Conservation (phyloP, 192 early-diverging fungal species). For the Spizellomyces sp. region DNA sequence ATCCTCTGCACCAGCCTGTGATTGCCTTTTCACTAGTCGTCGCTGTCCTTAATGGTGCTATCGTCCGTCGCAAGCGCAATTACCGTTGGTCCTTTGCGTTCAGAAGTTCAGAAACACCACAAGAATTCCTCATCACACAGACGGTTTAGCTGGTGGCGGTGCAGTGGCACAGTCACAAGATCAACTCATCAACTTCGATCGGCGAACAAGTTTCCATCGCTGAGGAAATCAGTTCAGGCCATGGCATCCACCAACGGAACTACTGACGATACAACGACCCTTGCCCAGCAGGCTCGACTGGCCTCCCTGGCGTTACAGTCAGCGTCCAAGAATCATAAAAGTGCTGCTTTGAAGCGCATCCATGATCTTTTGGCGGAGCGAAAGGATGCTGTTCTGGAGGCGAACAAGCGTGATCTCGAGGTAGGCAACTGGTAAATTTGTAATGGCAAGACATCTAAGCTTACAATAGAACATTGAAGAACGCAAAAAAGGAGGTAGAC, state of each 20-base stretch:
- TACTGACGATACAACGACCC: conserved; percentile 1
- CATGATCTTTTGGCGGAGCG: conserved; percentile 65
- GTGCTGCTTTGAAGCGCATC: conserved; percentile 71
- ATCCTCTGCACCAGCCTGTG: too few relatives aligned
- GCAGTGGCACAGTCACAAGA: too few relatives aligned
- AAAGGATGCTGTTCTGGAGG: conserved; percentile 69
- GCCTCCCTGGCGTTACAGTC: conserved; percentile 41
- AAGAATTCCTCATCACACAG: too few relatives aligned
- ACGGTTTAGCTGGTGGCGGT: too few relatives aligned
- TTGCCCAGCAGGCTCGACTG: conserved; percentile 31
- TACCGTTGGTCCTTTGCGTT: too few relatives aligned
- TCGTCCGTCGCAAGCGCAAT: too few relatives aligned
- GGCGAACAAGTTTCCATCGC: too few relatives aligned
- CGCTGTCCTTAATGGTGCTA: too few relatives aligned
- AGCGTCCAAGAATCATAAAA: conserved; percentile 65
- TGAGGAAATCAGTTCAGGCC: too few relatives aligned
- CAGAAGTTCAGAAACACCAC: too few relatives aligned
- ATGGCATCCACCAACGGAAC: not conserved
- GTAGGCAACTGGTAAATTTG: conserved; percentile 35
- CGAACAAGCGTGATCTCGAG: conserved; percentile 79
- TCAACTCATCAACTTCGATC: too few relatives aligned
- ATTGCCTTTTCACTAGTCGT: too few relatives aligned
- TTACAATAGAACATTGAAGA: conserved; percentile 30
- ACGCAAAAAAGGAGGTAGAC: conserved; percentile 68
- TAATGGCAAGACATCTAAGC: not conserved